Base-by-base conservation (phyloP, 208 protist species). In the Leishmania major region DNA sequence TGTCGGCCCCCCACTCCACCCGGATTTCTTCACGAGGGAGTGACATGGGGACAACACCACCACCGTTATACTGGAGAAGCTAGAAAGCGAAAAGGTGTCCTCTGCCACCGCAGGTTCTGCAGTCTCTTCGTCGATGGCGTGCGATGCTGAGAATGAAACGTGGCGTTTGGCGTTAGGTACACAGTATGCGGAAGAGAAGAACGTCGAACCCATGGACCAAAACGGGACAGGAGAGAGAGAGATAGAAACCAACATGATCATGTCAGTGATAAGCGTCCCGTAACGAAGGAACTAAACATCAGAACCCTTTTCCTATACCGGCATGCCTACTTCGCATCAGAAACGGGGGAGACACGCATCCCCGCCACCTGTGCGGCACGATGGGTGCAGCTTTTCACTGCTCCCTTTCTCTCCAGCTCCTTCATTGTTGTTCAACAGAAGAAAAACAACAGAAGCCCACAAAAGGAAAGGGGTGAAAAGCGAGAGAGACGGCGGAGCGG, bases 1-100 rank as follows among this genome's bases (percentile, higher is more conserved):
- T 79, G 22, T 83, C 83, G 1, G 67, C 53, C 28, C 66, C 78
- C 35, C 37, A 67, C 28, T 77, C 78, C 22, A 62, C 40, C 28
- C 43, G 49, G 55, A 5, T 59, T 3, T 79, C 66, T 47, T 55
- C 71, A 35, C 76, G 73, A 51, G 53, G 40, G 7, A 75, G n/a
- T 1, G 81, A 76, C 81, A 85, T 85, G 57, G 49, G n/a, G 40
- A 43, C 43, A 37, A 37, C 3, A 51, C 13, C n/a, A 51, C 35
- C n/a, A 28, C 59, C 6, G 79, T 19, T 51, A 22, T 40, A 43
- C 31, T 22, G 19, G 19, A 13, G 45, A 49, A 37, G 25, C 69
- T 53, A 77, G 35, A 28, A 53, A 40, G 40, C 37, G 17, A 53
- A 71, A 53, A 45, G 17, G 37, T 28, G 19, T 19, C 77, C 25